Base-by-base conservation (phyloP, 2,329 filamentous ascomycete genomes). In the Paecilomyces niveus region DNA sequence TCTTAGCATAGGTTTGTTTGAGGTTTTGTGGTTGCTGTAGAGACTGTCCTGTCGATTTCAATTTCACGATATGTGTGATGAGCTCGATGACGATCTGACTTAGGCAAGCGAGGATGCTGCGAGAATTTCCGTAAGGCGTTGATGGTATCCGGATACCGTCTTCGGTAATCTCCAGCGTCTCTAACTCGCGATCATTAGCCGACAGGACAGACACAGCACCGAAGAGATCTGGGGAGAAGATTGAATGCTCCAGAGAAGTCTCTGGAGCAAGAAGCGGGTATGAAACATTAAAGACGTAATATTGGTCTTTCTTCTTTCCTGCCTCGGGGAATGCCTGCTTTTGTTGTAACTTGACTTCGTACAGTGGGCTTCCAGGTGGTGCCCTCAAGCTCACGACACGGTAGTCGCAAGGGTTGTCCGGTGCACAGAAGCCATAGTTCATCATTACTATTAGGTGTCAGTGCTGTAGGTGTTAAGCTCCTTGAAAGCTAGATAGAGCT, bases 351-450 rank as follows among this genome's bases (percentile, higher is more conserved):
- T 72, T 74, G 31, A 73, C 72, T 33, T 70, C 59, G 21, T 68
- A 66, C 2, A 78, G 65, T 7, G 74, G 74, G 39, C 73, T 76
- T 18, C 70, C 75, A 24, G 71, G 66, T 26, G 73, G 72, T 54
- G 72, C 68, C 10, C 71, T 72, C 33, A 79, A 63, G 58, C 69
- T 72, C 50, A 79, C 69, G 26, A 74, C 72, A 13, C 75, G 72
- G 64, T 78, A 77, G 60, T 79, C 76, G 50, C 73, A 77, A 18
- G 72, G 70, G 57, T 79, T 79, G 22, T 73, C 65, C 4, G 65
- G 59, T n/a, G 77, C 68, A 45, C 75, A 76, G 65, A 79, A 79
- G 10, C 76, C 76, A 58, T 79, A 79, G 56, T 76, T 77, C 64
- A 78, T 71, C 67, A 79, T 72, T 58, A 77, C 74, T 77, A 51